Conservation (phyloP, 805 yeast genomes). For the Wickerhamomyces strasburgensis region DNA sequence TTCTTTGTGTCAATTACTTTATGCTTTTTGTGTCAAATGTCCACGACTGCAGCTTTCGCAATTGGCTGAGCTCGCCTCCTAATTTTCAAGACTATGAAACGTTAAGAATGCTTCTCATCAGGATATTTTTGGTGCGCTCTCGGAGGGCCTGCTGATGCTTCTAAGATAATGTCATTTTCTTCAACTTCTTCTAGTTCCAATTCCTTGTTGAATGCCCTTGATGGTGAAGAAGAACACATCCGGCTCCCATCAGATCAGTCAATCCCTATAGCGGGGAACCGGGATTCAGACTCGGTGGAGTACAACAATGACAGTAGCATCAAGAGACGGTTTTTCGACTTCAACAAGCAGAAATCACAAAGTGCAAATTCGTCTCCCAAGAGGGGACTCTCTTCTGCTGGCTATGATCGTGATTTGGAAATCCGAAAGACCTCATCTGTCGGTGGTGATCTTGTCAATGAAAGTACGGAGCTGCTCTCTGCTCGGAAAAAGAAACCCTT, state of each 20-base stretch:
- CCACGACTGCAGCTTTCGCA: too few relatives aligned
- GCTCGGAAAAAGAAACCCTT: neutral
- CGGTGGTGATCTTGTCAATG: neutral
- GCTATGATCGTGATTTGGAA: neutral
- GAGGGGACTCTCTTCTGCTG: neutral
- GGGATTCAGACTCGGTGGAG: neutral
- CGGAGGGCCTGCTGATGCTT: neutral
- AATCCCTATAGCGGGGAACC: neutral
- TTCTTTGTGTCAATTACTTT: too few relatives aligned
- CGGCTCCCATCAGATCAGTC: neutral
- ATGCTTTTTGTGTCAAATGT: too few relatives aligned
- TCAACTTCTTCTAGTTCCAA: neutral
- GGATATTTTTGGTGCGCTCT: neutral
- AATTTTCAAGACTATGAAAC: too few relatives aligned
- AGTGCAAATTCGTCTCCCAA: neutral
- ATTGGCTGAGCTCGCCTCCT: too few relatives aligned
- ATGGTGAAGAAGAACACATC: neutral
- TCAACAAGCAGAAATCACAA: neutral
- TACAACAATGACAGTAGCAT: slow-evolving; percentile 1
- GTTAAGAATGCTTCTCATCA: too few relatives aligned
- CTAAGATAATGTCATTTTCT: neutral
- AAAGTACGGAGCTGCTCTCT: neutral
- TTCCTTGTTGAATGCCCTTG: neutral
- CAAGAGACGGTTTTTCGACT: neutral
- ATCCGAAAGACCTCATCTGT: neutral